Evolutionary conservation across 225 moss, liverwort and hornwort genomes (phyloP), one percentile per base, ranked within the genome.

Genomic region (Sphagnum tenellum): DNA sequence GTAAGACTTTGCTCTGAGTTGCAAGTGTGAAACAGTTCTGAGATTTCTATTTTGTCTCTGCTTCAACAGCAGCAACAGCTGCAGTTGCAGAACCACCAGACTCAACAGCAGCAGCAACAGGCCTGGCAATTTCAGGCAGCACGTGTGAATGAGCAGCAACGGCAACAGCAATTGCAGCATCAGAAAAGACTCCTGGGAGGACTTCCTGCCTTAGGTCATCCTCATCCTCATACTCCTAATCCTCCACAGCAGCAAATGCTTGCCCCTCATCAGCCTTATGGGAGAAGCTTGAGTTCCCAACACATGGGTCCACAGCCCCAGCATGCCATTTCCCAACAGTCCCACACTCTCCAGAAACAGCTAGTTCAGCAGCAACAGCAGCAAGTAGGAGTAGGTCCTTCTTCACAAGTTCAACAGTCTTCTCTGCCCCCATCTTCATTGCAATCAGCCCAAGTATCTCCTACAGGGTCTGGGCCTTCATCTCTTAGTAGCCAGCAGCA

Each of bases 211-310:
- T 52, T 9, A 6, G 52, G 9, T 9, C 52, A 52, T 5, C 52
- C 52, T 9, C 52, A 52, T 6, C 52, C 54, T 49, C 64, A 69
- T 12, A 74, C 75, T 63, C 49, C 72, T 5, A 70, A 12, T 57
- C 63, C 76, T 55, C 74, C 62, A 72, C 46, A 66, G 9, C 79
- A 77, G n/a, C 79, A 83, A 57, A 59, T 74, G 77, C 74, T 74
- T 47, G 44, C 74, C 12, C 64, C 72, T 5, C 78, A 74, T 64
- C 69, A 51, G 9, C 58, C 80, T 2, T 66, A 68, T 6, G 57
- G 72, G 56, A 29, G 67, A 13, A 50, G 44, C 64, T 70, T 77
- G 13, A 60, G 71, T 48, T 60, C 68, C 49, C 76, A 70, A 64
- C 79, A 64, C 4, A 46, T 73, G 54, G 51, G 66, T n/a, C 66